These are phyloP conservation scores for Cystobasidiopsis lactophilus DNA, from an alignment of 768 basidiomycete genomes.

Conservation along the genomic window DNA sequence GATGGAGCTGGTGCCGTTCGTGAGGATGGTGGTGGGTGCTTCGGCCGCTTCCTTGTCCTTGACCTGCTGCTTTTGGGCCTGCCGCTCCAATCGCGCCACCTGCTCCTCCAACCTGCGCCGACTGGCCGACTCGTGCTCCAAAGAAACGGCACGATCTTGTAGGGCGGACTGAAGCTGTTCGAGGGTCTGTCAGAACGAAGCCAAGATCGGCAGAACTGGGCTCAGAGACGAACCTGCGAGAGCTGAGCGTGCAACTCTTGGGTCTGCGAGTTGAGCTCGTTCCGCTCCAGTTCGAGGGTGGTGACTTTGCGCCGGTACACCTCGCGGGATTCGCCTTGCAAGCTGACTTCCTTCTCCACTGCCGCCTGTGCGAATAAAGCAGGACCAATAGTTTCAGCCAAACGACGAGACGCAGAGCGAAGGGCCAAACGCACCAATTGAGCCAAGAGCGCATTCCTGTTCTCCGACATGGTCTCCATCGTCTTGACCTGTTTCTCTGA, in stretches of 20 bases:
- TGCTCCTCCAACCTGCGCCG: slow-evolving; percentile 22
- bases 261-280: slow-evolving; percentile 18
- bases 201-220: background rate
- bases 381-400: background rate
- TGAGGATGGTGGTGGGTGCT: slow-evolving; percentile 8
- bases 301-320: slow-evolving; percentile 21
- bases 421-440: background rate
- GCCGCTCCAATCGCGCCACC: slow-evolving; percentile 20
- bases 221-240: slow-evolving; percentile 15
- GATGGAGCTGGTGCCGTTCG: slow-evolving; percentile 19
- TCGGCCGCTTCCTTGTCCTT: slow-evolving; percentile 17
- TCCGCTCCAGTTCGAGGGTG: slow-evolving; percentile 18
- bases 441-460: background rate
- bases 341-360: slow-evolving; percentile 23
- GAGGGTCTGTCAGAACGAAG: too few species aligned
- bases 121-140: slow-evolving; percentile 19
- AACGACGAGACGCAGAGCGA: background rate
- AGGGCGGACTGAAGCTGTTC: slow-evolving; percentile 20
- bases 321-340: slow-evolving; percentile 21
- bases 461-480: slow-evolving; percentile 35
- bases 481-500: slow-evolving; percentile 38
- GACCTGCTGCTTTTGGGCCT: slow-evolving; percentile 23
- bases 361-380: slow-evolving; percentile 20
- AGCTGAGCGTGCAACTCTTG: slow-evolving; percentile 18
- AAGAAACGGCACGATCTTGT: slow-evolving; percentile 19